Conservation (phyloP, 176 grass and related monocot genomes). For the Elaeis guineensis region DNA sequence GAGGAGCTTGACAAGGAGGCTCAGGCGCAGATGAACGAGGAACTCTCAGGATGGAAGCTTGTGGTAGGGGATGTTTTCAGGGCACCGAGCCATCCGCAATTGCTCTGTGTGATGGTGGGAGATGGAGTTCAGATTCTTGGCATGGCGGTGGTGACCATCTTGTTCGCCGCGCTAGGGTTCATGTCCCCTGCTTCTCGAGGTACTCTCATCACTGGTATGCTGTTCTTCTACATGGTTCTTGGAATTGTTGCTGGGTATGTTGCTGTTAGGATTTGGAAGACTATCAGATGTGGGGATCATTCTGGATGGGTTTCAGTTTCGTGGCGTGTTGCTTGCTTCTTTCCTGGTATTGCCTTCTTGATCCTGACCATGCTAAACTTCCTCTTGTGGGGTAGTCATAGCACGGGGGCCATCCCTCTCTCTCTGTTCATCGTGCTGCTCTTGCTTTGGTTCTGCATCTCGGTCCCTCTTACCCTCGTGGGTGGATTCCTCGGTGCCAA, state of each 20-base stretch:
- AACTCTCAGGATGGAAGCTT: conserved; percentile 81
- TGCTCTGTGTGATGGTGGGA: conserved; percentile 71
- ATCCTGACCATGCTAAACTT: conserved; percentile 79
- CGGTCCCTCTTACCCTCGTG: conserved; percentile 54
- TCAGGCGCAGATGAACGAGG: conserved; percentile 72
- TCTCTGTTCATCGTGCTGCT: conserved; percentile 55
- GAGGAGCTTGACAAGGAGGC: conserved; percentile 75
- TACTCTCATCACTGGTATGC: conserved; percentile 62
- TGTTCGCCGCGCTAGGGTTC: conserved; percentile 66
- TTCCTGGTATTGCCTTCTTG: conserved; percentile 70
- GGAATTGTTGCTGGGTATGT: conserved; percentile 58
- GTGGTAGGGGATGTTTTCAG: conserved; percentile 76
- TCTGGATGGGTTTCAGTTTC: conserved; percentile 56
- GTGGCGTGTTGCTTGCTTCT: conserved; percentile 64
- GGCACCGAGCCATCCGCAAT: conserved; percentile 46
- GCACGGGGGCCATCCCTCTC: conserved; percentile 65
- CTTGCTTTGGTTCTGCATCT: conserved; percentile 78
- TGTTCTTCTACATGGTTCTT: conserved; percentile 71
- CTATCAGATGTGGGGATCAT: conserved; percentile 59
- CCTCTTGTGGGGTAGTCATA: conserved; percentile 75
- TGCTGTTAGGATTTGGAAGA: conserved; percentile 62
- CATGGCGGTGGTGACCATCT: conserved; percentile 68
- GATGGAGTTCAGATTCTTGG: conserved; percentile 76
- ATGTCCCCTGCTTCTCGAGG: conserved; percentile 73
- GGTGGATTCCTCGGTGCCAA: conserved; percentile 71